Conservation (phyloP, 2,329 filamentous ascomycete species). For the Dactylellina haptotyla region DNA sequence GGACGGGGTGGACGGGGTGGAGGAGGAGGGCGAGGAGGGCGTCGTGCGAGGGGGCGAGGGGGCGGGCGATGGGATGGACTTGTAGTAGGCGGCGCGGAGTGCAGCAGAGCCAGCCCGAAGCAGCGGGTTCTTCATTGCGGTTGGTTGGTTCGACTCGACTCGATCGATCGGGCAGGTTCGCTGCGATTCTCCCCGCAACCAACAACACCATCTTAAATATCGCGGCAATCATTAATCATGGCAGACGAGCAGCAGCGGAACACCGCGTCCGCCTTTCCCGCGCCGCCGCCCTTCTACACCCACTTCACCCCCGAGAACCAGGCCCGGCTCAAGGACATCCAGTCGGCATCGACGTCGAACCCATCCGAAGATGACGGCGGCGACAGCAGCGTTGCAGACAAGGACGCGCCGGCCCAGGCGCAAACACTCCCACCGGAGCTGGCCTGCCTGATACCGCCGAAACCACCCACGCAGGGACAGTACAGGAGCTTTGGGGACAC, state of each 20-base stretch:
- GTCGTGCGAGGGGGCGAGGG: slow-evolving; percentile 10
- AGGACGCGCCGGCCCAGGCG: slow-evolving; percentile 64
- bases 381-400: slow-evolving; percentile 3
- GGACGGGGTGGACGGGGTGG: slow-evolving; percentile 52
- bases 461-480: slow-evolving; percentile 74
- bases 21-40: slow-evolving; percentile 54
- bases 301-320: slow-evolving; percentile 83
- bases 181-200: slow-evolving; percentile 1
- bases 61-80: slow-evolving; percentile 22
- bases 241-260: slow-evolving; percentile 57
- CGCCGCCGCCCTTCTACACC: slow-evolving; percentile 89
- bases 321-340: slow-evolving; percentile 68
- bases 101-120: slow-evolving; percentile 24
- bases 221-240: slow-evolving; percentile 11
- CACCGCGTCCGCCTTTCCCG: slow-evolving; percentile 76
- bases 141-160: background rate
- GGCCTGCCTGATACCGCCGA: slow-evolving; percentile 80
- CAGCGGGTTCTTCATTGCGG: slow-evolving; percentile 27
- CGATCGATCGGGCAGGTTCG: background rate
- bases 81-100: slow-evolving; percentile 41
- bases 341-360: slow-evolving; percentile 59
- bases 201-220: background rate
- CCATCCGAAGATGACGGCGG: slow-evolving; percentile 34
- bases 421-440: slow-evolving; percentile 75
- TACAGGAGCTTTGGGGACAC: slow-evolving; percentile 79